Percentiles rank a stretch among this genome's conserved stretches.
phyloP scores from a whole-genome alignment of 805 yeast species.

The Wickerhamomyces strasburgensis region DNA sequence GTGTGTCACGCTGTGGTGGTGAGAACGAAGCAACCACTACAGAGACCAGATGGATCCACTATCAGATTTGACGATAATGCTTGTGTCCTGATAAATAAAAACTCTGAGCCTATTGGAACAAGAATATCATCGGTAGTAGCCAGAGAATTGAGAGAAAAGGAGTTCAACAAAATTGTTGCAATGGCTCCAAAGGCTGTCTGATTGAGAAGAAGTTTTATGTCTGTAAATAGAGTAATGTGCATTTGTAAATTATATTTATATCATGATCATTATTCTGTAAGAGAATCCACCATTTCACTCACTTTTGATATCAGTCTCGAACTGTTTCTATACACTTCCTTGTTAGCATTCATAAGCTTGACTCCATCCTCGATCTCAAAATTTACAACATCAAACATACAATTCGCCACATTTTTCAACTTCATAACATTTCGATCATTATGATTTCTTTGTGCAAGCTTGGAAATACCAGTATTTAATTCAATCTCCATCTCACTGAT shows the following conservation, averaged over 20 bases:
- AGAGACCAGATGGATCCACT: constrained; percentile 82
- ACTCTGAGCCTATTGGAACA: constrained; percentile 90
- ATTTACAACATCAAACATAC: constrained; percentile 15
- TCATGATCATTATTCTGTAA: constrained; percentile 1
- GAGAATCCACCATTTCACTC: constrained; percentile 14
- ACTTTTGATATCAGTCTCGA: constrained; percentile 9
- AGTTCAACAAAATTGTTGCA: constrained; percentile 79
- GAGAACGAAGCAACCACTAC: constrained; percentile 73
- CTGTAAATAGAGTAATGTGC: constrained; percentile 1
- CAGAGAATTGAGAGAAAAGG: constrained; percentile 78
- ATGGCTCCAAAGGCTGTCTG: constrained; percentile 82
- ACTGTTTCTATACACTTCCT: constrained; percentile 9
- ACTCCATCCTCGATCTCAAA: constrained; percentile 9
- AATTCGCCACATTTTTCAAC: constrained; percentile 15
- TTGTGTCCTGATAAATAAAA: constrained; percentile 89
- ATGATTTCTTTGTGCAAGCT: constrained; percentile 9
- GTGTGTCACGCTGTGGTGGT: constrained; percentile 94
- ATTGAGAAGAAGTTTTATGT: constrained; percentile 7
- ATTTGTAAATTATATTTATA: neutral
- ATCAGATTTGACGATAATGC: constrained; percentile 94
- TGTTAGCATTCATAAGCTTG: constrained; percentile 13
- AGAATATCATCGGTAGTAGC: constrained; percentile 90
- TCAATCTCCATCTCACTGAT: constrained; percentile 20
- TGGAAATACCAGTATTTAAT: constrained; percentile 12
- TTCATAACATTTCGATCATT: constrained; percentile 13